These are phyloP conservation scores for Phytophthora ohioensis DNA, from an alignment of 352 stramenopile genomes.

Conservation along the genomic window DNA sequence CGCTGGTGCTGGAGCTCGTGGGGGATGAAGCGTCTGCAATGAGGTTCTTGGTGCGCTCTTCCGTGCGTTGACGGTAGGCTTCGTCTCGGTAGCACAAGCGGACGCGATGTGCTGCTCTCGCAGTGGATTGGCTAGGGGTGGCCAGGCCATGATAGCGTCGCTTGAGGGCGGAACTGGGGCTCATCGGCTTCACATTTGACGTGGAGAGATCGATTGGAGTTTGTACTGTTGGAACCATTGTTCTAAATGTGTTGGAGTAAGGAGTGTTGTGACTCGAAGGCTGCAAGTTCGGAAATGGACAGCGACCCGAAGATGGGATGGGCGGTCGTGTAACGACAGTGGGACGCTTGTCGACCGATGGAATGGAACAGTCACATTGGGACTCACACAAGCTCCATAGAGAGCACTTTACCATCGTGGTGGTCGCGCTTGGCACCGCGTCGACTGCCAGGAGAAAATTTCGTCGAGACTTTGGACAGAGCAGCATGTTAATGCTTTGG, in stretches of 20 bases:
- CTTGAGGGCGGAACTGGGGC: background rate
- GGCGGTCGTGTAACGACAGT: background rate
- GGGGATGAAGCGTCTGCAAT: conserved; percentile 39
- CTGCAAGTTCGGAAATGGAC: conserved; percentile 28
- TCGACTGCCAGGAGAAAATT: too few relatives aligned
- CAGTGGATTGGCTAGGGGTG: background rate
- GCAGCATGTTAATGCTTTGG: too few relatives aligned
- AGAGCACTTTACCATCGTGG: too few relatives aligned
- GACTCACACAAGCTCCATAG: too few relatives aligned
- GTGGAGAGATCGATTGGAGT: background rate
- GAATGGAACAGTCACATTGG: background rate
- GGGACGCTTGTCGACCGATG: background rate
- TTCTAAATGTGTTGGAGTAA: background rate
- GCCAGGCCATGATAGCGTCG: too few relatives aligned
- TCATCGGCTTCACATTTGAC: background rate
- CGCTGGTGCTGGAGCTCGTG: conserved; percentile 41
- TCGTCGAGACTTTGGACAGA: too few relatives aligned
- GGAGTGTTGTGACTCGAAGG: background rate
- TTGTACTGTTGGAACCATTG: conserved; percentile 21
- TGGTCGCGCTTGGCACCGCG: too few relatives aligned
- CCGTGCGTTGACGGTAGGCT: conserved; percentile 43
- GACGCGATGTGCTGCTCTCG: conserved; percentile 36
- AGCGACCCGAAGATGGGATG: too few relatives aligned
- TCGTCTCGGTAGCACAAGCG: conserved; percentile 57
- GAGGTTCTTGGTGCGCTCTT: conserved; percentile 42